Percentiles rank a stretch among this genome's conserved stretches.
These are phyloP conservation scores for Ilex aquifolium DNA, from an alignment of 257 asterid species.

Conservation along the genomic window DNA sequence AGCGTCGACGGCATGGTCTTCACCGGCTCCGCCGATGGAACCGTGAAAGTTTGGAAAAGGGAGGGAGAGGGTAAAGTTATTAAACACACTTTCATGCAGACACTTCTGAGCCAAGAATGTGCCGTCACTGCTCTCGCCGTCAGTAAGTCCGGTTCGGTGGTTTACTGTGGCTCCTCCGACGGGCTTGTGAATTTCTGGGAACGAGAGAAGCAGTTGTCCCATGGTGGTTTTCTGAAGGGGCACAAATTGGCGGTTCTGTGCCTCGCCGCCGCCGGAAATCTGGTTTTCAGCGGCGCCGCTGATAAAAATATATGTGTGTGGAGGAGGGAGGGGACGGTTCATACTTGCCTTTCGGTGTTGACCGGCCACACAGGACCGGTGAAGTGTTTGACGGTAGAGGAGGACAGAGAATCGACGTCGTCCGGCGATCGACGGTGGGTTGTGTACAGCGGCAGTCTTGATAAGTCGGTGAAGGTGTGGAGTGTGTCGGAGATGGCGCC, in stretches of 20 bases:
- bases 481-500: conserved; percentile 65
- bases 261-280: conserved; percentile 46
- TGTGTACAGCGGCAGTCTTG: conserved; percentile 79
- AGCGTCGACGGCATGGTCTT: conserved; percentile 52
- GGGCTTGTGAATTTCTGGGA: conserved; percentile 82
- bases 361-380: conserved; percentile 87
- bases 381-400: conserved; percentile 61
- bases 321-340: conserved; percentile 55
- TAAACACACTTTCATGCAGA: conserved; percentile 35
- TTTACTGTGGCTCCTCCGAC: conserved; percentile 65
- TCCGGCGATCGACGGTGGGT: conserved; percentile 43
- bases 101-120: conserved; percentile 52
- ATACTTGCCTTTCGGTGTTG: conserved; percentile 57
- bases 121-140: conserved; percentile 74
- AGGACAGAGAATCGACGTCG: conserved; percentile 33
- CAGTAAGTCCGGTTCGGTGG: conserved; percentile 31
- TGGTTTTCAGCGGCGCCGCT: conserved; percentile 72
- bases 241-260: conserved; percentile 81
- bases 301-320: conserved; percentile 74
- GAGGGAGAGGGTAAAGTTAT: conserved; percentile 40
- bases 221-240: conserved; percentile 70
- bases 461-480: conserved; percentile 80
- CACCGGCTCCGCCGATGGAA: conserved; percentile 82
- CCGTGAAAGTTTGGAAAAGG: conserved; percentile 67
- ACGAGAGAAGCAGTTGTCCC: conserved; percentile 36